Evolutionary conservation across 441 rosid genomes (phyloP).

Genomic region (Adansonia grandidieri): DNA sequence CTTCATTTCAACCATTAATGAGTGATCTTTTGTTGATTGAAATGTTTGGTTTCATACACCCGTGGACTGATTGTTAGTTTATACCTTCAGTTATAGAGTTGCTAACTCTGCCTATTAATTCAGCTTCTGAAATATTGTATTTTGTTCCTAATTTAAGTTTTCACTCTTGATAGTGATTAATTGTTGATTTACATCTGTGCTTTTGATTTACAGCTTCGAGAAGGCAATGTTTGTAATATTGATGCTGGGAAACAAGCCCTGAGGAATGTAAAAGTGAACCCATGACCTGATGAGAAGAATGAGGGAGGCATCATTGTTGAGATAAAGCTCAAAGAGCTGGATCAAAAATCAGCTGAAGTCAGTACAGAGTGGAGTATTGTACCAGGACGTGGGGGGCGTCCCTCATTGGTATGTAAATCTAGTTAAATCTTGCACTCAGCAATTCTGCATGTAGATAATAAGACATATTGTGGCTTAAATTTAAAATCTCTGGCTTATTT

Average conservation of each 20-base stretch:
- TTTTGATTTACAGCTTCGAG: conserved; percentile 62
- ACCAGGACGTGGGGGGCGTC: conserved; percentile 97
- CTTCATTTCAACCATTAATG: background rate
- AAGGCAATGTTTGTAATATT: conserved; percentile 85
- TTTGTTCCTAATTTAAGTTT: background rate
- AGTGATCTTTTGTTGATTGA: background rate
- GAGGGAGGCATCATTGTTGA: conserved; percentile 97
- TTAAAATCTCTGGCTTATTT: conserved; percentile 30
- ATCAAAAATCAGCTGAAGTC: conserved; percentile 97
- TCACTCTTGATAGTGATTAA: background rate
- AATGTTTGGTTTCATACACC: conserved; percentile 2
- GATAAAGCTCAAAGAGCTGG: conserved; percentile 93
- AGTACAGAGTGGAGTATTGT: conserved; percentile 98
- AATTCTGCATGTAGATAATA: background rate
- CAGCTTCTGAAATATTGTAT: background rate
- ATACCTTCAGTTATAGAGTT: conserved; percentile 16
- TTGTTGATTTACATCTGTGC: conserved; percentile 23
- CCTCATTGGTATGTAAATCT: conserved; percentile 65
- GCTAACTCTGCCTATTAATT: conserved; percentile 11
- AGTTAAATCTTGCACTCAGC: background rate
- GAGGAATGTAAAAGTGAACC: conserved; percentile 90
- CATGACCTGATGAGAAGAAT: conserved; percentile 90
- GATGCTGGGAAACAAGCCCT: conserved; percentile 95
- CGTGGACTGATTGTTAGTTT: background rate
- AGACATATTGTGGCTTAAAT: background rate